Base-by-base conservation (phyloP, 2,329 filamentous ascomycete genomes). In the Hymenoscyphus repandus region DNA sequence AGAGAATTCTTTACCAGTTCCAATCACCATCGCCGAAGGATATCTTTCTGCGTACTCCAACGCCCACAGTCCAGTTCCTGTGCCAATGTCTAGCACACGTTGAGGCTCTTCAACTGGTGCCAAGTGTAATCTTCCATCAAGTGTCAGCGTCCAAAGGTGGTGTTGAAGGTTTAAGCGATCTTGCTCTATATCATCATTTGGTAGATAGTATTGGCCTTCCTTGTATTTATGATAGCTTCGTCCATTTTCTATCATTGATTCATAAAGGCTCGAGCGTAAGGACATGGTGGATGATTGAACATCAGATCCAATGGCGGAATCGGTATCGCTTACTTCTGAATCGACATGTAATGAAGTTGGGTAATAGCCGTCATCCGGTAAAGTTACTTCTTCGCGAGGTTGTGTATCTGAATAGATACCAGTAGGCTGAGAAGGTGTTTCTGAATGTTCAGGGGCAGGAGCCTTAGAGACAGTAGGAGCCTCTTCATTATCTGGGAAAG, bases 161-260 rank as follows among this genome's bases (percentile, higher is more conserved):
- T 56, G 49, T 22, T 54, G 51, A 20, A 54, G 45, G 38, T 56
- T 51, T 13, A 54, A 31, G 34, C 76, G 69, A 54, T 80, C 76
- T 60, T 80, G 51, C 34, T 53, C 51, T 17, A 47, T 42, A n/a
- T 56, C 71, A 57, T 76, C 73, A 57, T 75, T 82, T 34, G 78
- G 78, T 36, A 80, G 77, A 50, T 74, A 74, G 60, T 81, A 81
- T 10, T 64, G 60, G 12, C 56, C 56, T 48, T 52, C 52, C 31
- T 53, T 54, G 15, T 58, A 58, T 20, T 50, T 51, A 38, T 58
- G 56, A 45, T 58, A 58, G 22, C 45, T 51, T 20, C 56, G 45
- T 6, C 56, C 56, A 47, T 58, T 58, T 22, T 58, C 56, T 41
- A 40, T 36, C 3, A 52, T 44, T 17, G 49, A 57, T 45, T 53